These are phyloP conservation scores for Boletus reticuloceps DNA, from an alignment of 768 basidiomycete genomes.

Conservation along the genomic window DNA sequence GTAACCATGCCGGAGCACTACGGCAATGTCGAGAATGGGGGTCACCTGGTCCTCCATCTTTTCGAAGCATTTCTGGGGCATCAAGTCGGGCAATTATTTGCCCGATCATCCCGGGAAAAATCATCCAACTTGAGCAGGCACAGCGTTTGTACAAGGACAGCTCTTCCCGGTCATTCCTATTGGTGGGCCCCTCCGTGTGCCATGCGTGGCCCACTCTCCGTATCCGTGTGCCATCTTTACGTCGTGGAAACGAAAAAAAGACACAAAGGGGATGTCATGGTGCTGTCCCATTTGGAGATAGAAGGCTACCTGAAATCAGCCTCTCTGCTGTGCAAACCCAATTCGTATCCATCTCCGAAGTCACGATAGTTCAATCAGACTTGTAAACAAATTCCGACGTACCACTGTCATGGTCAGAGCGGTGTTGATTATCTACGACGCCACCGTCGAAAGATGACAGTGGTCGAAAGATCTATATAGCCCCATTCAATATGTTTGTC, in stretches of 20 bases:
- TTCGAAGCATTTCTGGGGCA: slow-evolving; percentile 8
- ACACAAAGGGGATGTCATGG: slow-evolving; percentile 10
- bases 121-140: not conserved
- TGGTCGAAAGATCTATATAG: slow-evolving; percentile 1
- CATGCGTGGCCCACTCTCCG: not conserved
- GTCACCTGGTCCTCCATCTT: slow-evolving; percentile 15
- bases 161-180: slow-evolving; percentile 8
- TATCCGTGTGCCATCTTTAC: slow-evolving; percentile 15
- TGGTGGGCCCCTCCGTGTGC: slow-evolving; percentile 3
- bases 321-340: slow-evolving; percentile 21
- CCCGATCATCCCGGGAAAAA: slow-evolving; percentile 8
- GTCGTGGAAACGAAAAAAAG: slow-evolving; percentile 14
- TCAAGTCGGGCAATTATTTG: not conserved
- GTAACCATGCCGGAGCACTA: slow-evolving; percentile 1
- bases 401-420: slow-evolving; percentile 9
- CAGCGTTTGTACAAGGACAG: not conserved
- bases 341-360: slow-evolving; percentile 26
- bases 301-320: slow-evolving; percentile 12
- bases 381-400: slow-evolving; percentile 22
- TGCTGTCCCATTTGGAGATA: slow-evolving; percentile 24
- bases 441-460: slow-evolving; percentile 24
- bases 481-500: slow-evolving; percentile 10
- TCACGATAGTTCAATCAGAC: slow-evolving; percentile 7
- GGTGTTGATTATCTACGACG: slow-evolving; percentile 18
- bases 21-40: slow-evolving; percentile 24